Conservation (phyloP, 2,329 filamentous ascomycete species). For the Curvularia verruculosa region DNA sequence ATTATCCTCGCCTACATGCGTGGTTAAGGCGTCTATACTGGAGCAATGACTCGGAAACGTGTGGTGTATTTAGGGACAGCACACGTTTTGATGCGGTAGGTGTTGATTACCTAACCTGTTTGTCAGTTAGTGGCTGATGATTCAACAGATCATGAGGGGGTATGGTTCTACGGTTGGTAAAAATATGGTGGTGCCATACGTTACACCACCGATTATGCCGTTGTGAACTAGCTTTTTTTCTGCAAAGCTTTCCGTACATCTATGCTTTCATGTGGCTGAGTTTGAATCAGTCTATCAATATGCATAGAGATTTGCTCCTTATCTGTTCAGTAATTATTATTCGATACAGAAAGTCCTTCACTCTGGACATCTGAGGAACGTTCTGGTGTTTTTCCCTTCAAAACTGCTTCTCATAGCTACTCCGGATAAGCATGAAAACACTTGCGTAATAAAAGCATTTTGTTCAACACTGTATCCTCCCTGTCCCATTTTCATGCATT, state of each 20-base stretch:
- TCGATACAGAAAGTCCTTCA: background rate
- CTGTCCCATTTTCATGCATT: no score
- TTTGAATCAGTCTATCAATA: background rate
- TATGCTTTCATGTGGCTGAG: background rate
- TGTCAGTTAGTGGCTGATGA: conserved; percentile 5
- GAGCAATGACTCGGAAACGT: conserved; percentile 55
- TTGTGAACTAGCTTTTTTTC: conserved; percentile 6
- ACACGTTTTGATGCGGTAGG: conserved; percentile 38
- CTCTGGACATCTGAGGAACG: no score
- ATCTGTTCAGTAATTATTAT: background rate
- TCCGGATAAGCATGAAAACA: no score
- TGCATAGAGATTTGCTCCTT: background rate
- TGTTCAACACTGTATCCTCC: no score
- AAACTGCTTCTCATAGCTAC: no score
- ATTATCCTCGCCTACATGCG: conserved; percentile 78
- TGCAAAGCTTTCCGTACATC: background rate
- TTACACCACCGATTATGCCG: conserved; percentile 31
- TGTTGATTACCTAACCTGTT: background rate
- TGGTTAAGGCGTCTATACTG: conserved; percentile 88
- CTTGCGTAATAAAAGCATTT: no score
- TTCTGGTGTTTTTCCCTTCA: no score
- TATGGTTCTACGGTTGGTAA: conserved; percentile 36
- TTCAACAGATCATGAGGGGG: conserved; percentile 35
- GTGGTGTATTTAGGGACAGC: conserved; percentile 37
- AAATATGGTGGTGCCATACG: conserved; percentile 29